Base-by-base conservation (phyloP, 208 protist genomes). In the Trypanosoma lewisi region DNA sequence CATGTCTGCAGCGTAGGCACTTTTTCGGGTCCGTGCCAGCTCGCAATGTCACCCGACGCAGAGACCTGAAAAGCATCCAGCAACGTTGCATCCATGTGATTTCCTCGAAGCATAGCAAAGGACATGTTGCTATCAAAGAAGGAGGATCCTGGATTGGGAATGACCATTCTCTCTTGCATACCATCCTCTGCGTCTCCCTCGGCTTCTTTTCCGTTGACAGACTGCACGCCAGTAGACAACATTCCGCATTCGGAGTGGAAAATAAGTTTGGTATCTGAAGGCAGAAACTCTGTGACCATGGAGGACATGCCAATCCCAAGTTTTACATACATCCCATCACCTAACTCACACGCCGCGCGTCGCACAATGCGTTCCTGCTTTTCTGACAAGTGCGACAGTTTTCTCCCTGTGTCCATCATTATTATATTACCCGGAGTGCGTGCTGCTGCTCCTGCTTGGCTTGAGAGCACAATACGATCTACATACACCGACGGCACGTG, bases 11-110 rank as follows among this genome's bases (percentile, higher is more conserved):
- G n/a, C n/a, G n/a, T n/a, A n/a, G n/a, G n/a, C n/a, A n/a, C n/a
- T n/a, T n/a, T n/a, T n/a, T n/a, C n/a, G n/a, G 97, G 55, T 96
- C 97, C 78, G 97, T 96, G 54, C 97, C 98, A 99, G 85, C 98
- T 99, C 14, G 97, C 97, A 1, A 99, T 75, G 70, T 99, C 98
- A 45, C 98, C 97, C 60, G 85, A 89, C 1, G 73, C 51, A 12
- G 85, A 69, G 7, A 99, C 97, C 75, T 99, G 85, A 57, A 99
- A 87, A 34, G 92, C 97, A 39, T 97, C 98, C n/a, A 99, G 82
- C 76, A 99, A 97, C 47, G 97, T 98, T 9, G 98, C 71, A 70
- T 98, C 79, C 65, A 99, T 96, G 64, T 98, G 95, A n/a, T 85
- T 93, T 51, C 97, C 98, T 64, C 97, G 87, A 60, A 99, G 98